Percentiles rank a stretch among this genome's conserved stretches.
Conservation (phyloP, 805 yeast genomes). For the Yamadazyma akitaensis region DNA sequence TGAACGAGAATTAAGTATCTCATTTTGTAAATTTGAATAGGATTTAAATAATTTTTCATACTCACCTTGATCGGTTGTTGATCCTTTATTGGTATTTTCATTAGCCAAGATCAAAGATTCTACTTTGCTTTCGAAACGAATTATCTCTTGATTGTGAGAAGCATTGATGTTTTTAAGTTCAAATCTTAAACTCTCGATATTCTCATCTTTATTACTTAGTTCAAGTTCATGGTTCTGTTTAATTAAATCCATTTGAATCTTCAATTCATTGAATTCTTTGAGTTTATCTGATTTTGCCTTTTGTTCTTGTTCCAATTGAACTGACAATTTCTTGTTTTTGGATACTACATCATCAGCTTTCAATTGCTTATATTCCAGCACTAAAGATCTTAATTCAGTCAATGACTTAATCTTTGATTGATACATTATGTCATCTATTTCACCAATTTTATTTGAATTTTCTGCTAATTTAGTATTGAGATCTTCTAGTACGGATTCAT, state of each 20-base stretch:
- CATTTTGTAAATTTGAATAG: slow-evolving; percentile 60
- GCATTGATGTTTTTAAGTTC: slow-evolving; percentile 32
- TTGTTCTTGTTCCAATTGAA: slow-evolving; percentile 22
- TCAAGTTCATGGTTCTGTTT: slow-evolving; percentile 32
- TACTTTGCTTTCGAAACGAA: slow-evolving; percentile 62
- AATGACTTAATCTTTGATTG: slow-evolving; percentile 24
- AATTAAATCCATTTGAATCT: slow-evolving; percentile 31
- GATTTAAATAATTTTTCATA: slow-evolving; percentile 42
- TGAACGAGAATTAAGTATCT: slow-evolving; percentile 71
- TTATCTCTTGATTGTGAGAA: slow-evolving; percentile 41
- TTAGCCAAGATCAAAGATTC: slow-evolving; percentile 64
- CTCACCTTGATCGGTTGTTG: slow-evolving; percentile 28
- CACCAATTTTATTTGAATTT: slow-evolving; percentile 31
- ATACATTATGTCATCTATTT: slow-evolving; percentile 34
- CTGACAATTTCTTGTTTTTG: slow-evolving; percentile 21
- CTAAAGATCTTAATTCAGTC: slow-evolving; percentile 23
- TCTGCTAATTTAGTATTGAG: slow-evolving; percentile 30
- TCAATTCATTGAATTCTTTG: slow-evolving; percentile 27
- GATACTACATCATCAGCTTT: slow-evolving; percentile 14
- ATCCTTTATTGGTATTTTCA: slow-evolving; percentile 34
- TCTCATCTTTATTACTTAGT: slow-evolving; percentile 29
- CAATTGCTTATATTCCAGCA: slow-evolving; percentile 12
- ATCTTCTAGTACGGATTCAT: slow-evolving; percentile 28
- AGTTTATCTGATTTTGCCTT: slow-evolving; percentile 17
- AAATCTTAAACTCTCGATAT: slow-evolving; percentile 26